A percentile compares a stretch with the other conserved stretches of the same genome.
These are phyloP conservation scores for Stephania cephalantha DNA, from an alignment of 164 flowering plant genomes.

Conservation along the genomic window DNA sequence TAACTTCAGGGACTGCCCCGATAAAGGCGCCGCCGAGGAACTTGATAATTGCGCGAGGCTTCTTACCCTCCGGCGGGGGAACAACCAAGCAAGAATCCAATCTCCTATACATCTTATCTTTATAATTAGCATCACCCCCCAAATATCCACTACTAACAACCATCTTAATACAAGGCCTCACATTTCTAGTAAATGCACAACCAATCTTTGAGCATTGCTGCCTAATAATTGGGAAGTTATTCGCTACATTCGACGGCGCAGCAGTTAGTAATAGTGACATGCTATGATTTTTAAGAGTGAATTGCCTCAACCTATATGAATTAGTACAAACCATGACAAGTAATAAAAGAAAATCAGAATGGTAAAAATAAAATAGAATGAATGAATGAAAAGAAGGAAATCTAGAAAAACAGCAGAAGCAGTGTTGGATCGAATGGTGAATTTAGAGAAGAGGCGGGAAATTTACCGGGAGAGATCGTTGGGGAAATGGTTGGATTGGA, in stretches of 20 bases:
- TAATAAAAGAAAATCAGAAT: neutral
- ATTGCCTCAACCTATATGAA: slow-evolving; percentile 2
- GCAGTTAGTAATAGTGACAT: slow-evolving; percentile 17
- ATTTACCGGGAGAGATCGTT: neutral
- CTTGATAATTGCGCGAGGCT: slow-evolving; percentile 69
- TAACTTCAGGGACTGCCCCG: slow-evolving; percentile 90
- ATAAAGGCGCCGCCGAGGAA: slow-evolving; percentile 94
- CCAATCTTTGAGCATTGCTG: no score
- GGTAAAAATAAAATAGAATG: no score
- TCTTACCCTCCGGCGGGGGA: slow-evolving; percentile 57
- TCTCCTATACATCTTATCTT: slow-evolving; percentile 34
- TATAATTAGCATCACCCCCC: slow-evolving; percentile 13
- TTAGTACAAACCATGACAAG: neutral
- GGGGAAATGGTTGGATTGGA: neutral
- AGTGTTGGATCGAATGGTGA: no score
- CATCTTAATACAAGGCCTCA: slow-evolving; percentile 16
- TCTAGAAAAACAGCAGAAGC: no score
- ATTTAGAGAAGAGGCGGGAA: neutral
- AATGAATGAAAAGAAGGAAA: no score
- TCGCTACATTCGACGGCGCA: slow-evolving; percentile 4
- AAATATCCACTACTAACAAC: slow-evolving; percentile 31
- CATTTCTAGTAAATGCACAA: no score
- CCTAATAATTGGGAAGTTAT: no score
- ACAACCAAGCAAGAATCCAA: slow-evolving; percentile 64
- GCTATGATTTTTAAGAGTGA: neutral